A percentile compares a stretch with the other conserved stretches of the same genome.
Evolutionary conservation across 805 yeast genomes (phyloP).

Genomic region (Nakazawaea populi): DNA sequence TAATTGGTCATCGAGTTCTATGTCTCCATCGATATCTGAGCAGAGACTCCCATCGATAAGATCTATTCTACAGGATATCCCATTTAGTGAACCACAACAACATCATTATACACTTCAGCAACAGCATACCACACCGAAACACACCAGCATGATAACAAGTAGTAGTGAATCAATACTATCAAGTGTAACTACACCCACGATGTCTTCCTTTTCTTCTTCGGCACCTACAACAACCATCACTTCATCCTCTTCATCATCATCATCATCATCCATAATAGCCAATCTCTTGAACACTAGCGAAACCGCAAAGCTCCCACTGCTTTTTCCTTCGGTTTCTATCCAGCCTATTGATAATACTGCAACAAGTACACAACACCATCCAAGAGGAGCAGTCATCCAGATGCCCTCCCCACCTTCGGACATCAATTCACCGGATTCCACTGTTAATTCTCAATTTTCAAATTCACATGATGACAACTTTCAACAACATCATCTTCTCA

Average conservation of each 20-base stretch:
- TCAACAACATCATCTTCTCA: background rate
- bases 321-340: conserved; percentile 5
- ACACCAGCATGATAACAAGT: too few relatives aligned
- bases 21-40: background rate
- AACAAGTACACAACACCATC: background rate
- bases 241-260: background rate
- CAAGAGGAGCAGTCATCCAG: background rate
- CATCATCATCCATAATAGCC: background rate
- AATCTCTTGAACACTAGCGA: background rate
- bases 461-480: background rate
- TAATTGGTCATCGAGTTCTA: too few relatives aligned
- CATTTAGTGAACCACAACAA: background rate
- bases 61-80: conserved; percentile 2
- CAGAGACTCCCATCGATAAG: conserved; percentile 2
- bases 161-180: too few relatives aligned
- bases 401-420: background rate
- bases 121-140: too few relatives aligned
- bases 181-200: too few relatives aligned
- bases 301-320: background rate
- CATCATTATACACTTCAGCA: background rate
- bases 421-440: background rate
- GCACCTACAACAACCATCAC: too few relatives aligned
- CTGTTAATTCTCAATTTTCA: background rate
- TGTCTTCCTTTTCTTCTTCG: too few relatives aligned
- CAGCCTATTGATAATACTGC: background rate